Percentiles rank a stretch among this genome's conserved stretches.
These are phyloP conservation scores for Conringia planisiliqua DNA, from an alignment of 345 rosid genomes.

Conservation along the genomic window DNA sequence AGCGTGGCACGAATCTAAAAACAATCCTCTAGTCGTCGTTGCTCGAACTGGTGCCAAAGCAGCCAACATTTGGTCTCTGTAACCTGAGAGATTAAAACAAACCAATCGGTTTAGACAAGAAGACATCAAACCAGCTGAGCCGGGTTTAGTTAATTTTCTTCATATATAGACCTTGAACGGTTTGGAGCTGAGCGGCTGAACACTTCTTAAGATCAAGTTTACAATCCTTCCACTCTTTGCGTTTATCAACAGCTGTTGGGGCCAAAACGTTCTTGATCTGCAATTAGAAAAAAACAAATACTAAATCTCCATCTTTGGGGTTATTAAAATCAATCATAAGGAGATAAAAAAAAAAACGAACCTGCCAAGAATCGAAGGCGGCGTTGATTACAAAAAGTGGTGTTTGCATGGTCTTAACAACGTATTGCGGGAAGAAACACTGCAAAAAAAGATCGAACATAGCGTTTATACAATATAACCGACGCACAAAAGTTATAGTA, in stretches of 20 bases:
- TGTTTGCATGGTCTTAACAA: conserved; percentile 52
- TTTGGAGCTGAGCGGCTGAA: conserved; percentile 54
- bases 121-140: background rate
- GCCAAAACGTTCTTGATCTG: conserved; percentile 87
- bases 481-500: background rate
- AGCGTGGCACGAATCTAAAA: conserved; percentile 72
- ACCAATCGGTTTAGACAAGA: background rate
- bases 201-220: conserved; percentile 64
- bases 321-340: background rate
- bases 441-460: conserved; percentile 23
- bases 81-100: conserved; percentile 41
- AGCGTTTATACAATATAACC: background rate
- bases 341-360: conserved; percentile 3
- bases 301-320: background rate
- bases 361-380: conserved; percentile 97
- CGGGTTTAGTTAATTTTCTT: background rate
- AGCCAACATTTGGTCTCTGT: conserved; percentile 55
- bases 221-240: conserved; percentile 67
- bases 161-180: conserved; percentile 63
- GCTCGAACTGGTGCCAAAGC: conserved; percentile 45
- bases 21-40: conserved; percentile 57
- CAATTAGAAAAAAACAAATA: background rate
- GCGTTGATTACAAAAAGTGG: conserved; percentile 86
- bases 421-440: conserved; percentile 98
- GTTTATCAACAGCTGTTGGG: conserved; percentile 66